Percentiles rank a stretch among this genome's conserved stretches.
Conservation (phyloP, 2,329 filamentous ascomycete genomes). For the Arthroderma sp. region DNA sequence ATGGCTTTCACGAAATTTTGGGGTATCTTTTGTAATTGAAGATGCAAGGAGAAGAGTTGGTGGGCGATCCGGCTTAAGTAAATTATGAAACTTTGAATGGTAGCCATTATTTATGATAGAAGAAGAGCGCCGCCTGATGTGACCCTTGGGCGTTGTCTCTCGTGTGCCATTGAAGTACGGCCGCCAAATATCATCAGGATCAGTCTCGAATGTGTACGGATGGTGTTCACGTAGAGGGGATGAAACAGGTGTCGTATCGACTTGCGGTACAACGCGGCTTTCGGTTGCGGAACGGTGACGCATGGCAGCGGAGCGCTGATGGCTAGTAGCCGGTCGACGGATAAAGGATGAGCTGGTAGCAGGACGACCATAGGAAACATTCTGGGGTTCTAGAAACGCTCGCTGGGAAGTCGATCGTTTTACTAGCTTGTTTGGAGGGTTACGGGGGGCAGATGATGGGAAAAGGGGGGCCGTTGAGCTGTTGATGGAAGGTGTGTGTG, state of each 20-base stretch:
- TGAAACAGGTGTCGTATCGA: conserved; percentile 6
- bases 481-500: conserved; percentile 40
- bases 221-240: conserved; percentile 9
- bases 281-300: conserved; percentile 29
- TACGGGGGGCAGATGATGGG: conserved; percentile 17
- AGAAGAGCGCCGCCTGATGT: conserved; percentile 27
- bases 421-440: conserved; percentile 47
- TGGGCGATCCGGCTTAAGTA: conserved; percentile 29
- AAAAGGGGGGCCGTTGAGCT: conserved; percentile 38
- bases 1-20: conserved; percentile 4
- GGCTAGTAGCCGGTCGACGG: conserved; percentile 49
- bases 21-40: conserved; percentile 18
- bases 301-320: conserved; percentile 45
- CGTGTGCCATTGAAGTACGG: conserved; percentile 29
- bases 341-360: conserved; percentile 37
- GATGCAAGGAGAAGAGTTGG: conserved; percentile 39
- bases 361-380: conserved; percentile 17
- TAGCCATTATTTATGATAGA: conserved; percentile 20
- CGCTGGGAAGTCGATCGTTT: conserved; percentile 47
- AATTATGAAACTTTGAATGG: conserved; percentile 29
- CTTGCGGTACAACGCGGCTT: conserved; percentile 4
- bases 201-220: conserved; percentile 6
- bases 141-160: conserved; percentile 4
- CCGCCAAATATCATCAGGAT: conserved; percentile 17
- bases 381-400: conserved; percentile 28